Base-by-base conservation (phyloP, 75 land plant genomes). In the Sequoiadendron giganteum region DNA sequence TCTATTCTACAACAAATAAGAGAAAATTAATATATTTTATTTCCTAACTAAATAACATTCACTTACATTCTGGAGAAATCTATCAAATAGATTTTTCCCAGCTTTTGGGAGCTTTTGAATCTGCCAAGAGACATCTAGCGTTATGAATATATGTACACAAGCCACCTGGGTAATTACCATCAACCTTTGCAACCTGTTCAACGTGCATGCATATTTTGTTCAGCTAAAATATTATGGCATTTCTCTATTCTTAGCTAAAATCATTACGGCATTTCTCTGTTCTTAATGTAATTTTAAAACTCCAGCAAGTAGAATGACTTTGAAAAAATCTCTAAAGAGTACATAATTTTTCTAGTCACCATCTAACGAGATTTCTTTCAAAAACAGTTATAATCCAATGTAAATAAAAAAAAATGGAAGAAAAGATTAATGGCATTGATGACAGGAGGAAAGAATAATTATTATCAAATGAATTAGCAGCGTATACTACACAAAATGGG, bases 161-260 rank as follows among this genome's bases (percentile, higher is more conserved):
- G 8, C 98, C 99, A 76, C 97, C 97, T 73, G 98, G 99, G 90
- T 98, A 98, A 87, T 94, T 98, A 43, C 90, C 55, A 91, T 98
- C 86, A 83, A 98, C 93, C 87, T 85, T 90, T 86, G 9, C 89
- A 34, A 98, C 94, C 99, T 97, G 78, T n/a, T n/a, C 34, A 82
- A 82, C 52, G 47, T 82, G 28, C 16, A 47, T 82, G 32, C 52
- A 82, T 47, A 10, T n/a, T 11, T 82, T 45, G n/a, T 32, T 80
- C 14, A 28, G 40, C 47, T 45, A 47, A 19, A 28, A 19, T 79
- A 7, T 19, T 3, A 8, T 42, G 6, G 18, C 25, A 79, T 39
- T 21, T 25, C 18, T 79, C 43, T 19, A 8, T 25, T 79, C 45
- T 79, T 79, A 40, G 1, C n/a, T n/a, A n/a, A n/a, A n/a, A n/a